phyloP scores from a whole-genome alignment of 805 yeast species.

The Pichia californica region DNA sequence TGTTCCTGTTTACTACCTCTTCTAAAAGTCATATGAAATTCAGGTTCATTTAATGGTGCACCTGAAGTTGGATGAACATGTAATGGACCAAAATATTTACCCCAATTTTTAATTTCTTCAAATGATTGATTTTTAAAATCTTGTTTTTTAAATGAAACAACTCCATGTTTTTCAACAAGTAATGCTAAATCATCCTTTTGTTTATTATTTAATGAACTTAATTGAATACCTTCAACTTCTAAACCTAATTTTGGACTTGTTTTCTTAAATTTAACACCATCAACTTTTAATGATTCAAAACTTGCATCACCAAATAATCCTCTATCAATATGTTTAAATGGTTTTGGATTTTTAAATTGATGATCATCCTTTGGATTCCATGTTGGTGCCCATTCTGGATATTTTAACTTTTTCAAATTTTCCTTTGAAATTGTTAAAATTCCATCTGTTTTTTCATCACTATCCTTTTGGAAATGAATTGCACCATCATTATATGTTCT shows the following conservation, averaged over 20 bases:
- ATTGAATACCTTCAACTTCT: conserved; percentile 54
- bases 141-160: conserved; percentile 56
- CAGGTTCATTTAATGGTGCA: conserved; percentile 53
- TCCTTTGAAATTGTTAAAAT: conserved; percentile 8
- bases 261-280: conserved; percentile 28
- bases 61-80: conserved; percentile 76
- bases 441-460: conserved; percentile 6
- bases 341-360: conserved; percentile 34
- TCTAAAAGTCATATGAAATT: conserved; percentile 58
- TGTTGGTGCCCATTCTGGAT: conserved; percentile 15
- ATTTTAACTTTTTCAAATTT: conserved; percentile 6
- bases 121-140: conserved; percentile 55
- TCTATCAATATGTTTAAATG: conserved; percentile 53
- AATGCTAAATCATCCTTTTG: conserved; percentile 68
- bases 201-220: conserved; percentile 42
- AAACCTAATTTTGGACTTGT: conserved; percentile 68
- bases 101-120: conserved; percentile 43
- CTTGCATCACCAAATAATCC: conserved; percentile 54
- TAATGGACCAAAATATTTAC: conserved; percentile 59
- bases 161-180: conserved; percentile 62
- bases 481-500: conserved; percentile 7
- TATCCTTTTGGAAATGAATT: conserved; percentile 10
- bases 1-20: conserved; percentile 35
- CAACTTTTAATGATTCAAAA: conserved; percentile 41
- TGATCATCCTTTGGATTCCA: conserved; percentile 15